phyloP scores from a whole-genome alignment of 495 filamentous ascomycete genomes.

The Bathelium albidoporum region DNA sequence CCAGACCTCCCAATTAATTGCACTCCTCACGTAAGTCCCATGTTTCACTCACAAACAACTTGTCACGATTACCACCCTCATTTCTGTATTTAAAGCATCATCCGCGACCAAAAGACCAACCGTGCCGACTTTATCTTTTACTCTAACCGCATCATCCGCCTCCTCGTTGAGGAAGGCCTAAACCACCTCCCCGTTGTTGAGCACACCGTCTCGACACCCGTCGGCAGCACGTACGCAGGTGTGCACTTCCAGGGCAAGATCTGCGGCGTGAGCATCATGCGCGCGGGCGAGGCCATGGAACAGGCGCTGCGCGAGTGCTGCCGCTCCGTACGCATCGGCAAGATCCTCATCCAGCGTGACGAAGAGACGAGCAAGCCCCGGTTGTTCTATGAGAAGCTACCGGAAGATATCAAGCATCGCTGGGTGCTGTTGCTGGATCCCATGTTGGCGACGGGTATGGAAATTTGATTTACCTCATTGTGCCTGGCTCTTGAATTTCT shows the following conservation, averaged over 20 bases:
- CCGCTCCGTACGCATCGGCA: conserved; percentile 89
- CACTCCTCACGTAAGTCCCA: conserved; percentile 78
- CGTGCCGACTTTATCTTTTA: conserved; percentile 98
- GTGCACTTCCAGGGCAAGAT: conserved; percentile 97
- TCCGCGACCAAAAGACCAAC: conserved; percentile 76
- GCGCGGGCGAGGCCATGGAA: conserved; percentile 96
- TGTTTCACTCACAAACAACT: not conserved
- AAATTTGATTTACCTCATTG: conserved; percentile 14
- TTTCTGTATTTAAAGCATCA: conserved; percentile 61
- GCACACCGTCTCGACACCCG: conserved; percentile 79
- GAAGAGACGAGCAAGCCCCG: conserved; percentile 88
- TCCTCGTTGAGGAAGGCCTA: conserved; percentile 94
- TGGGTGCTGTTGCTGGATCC: conserved; percentile 96
- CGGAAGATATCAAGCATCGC: conserved; percentile 79
- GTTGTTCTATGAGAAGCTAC: conserved; percentile 94
- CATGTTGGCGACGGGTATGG: conserved; percentile 95
- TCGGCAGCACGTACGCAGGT: conserved; percentile 78
- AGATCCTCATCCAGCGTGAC: conserved; percentile 94
- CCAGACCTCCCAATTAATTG: conserved; percentile 94
- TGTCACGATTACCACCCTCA: not conserved
- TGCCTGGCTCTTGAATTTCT: not conserved
- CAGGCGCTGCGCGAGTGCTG: conserved; percentile 94
- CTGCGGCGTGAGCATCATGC: conserved; percentile 96
- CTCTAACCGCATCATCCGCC: conserved; percentile 93
- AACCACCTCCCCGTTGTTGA: conserved; percentile 91